Conservation (phyloP, 1,284 basidiomycete species). For the Marasmius tenuissimus region DNA sequence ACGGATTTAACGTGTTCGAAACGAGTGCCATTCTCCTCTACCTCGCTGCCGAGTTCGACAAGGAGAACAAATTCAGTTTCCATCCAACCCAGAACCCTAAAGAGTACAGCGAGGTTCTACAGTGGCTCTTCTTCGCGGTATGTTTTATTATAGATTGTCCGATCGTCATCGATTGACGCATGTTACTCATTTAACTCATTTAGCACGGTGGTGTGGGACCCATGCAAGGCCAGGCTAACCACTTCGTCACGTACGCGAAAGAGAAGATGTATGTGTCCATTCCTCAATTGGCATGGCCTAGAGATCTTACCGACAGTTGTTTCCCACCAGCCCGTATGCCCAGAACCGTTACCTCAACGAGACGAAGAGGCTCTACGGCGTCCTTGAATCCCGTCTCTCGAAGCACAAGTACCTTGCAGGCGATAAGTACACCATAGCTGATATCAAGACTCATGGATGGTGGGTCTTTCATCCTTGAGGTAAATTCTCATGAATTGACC, state of each 20-base stretch:
- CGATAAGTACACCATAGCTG: background rate
- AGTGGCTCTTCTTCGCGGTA: background rate
- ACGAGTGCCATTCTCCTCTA: slow-evolving; percentile 60
- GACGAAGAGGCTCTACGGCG: slow-evolving; percentile 1
- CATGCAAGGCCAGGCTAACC: slow-evolving; percentile 1
- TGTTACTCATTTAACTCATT: background rate
- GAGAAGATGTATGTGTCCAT: background rate
- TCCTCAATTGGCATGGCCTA: background rate
- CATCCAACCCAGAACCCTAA: slow-evolving; percentile 33
- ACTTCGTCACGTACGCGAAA: background rate
- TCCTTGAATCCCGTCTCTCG: background rate
- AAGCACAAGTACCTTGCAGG: background rate
- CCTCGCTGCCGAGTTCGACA: slow-evolving; percentile 53
- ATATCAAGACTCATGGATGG: slow-evolving; percentile 1
- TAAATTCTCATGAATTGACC: background rate
- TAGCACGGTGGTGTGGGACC: background rate
- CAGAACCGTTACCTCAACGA: slow-evolving; percentile 2
- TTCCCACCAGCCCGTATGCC: background rate
- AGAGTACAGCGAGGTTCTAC: slow-evolving; percentile 42
- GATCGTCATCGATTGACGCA: background rate
- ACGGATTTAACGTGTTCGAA: slow-evolving; percentile 55
- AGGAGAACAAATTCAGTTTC: slow-evolving; percentile 52
- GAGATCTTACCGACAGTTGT: background rate
- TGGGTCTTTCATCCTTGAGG: background rate
- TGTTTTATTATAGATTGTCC: background rate